Evolutionary conservation across 306 rosid species (phyloP).

Genomic region (Astragalus glycyphyllos): DNA sequence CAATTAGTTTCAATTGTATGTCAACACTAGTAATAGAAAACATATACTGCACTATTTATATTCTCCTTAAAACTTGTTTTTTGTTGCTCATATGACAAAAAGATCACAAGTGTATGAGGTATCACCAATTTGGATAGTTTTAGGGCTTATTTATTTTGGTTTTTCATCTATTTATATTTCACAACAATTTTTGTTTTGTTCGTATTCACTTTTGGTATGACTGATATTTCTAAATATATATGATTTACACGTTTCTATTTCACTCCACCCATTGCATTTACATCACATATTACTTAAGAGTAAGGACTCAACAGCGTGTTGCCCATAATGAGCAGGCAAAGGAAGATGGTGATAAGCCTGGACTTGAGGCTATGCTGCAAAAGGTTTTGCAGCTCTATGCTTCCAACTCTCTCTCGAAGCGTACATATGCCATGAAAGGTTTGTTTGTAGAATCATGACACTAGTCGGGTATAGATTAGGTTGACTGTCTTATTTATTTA

Average conservation of each 20-base stretch:
- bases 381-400: slow-evolving; percentile 96
- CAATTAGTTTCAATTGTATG: slow-evolving; percentile 14
- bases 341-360: slow-evolving; percentile 97
- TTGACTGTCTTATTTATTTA: neutral
- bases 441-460: slow-evolving; percentile 22
- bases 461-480: neutral
- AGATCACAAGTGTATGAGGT: neutral
- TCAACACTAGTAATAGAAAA: neutral
- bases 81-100: slow-evolving; percentile 9
- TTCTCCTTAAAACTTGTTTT: neutral
- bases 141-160: slow-evolving; percentile 31
- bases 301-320: slow-evolving; percentile 28
- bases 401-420: slow-evolving; percentile 80
- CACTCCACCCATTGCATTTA: slow-evolving; percentile 18
- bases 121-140: slow-evolving; percentile 12
- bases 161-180: slow-evolving; percentile 12
- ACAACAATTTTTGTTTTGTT: slow-evolving; percentile 18
- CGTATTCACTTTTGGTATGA: slow-evolving; percentile 9
- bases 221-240: slow-evolving; percentile 15
- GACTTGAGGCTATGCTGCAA: slow-evolving; percentile 94
- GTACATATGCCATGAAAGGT: slow-evolving; percentile 86
- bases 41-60: neutral
- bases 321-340: slow-evolving; percentile 68
- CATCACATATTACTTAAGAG: slow-evolving; percentile 13
- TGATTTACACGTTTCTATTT: neutral